These are phyloP conservation scores for Aphanoascus verrucosus DNA, from an alignment of 2,329 filamentous ascomycete genomes.

Conservation along the genomic window DNA sequence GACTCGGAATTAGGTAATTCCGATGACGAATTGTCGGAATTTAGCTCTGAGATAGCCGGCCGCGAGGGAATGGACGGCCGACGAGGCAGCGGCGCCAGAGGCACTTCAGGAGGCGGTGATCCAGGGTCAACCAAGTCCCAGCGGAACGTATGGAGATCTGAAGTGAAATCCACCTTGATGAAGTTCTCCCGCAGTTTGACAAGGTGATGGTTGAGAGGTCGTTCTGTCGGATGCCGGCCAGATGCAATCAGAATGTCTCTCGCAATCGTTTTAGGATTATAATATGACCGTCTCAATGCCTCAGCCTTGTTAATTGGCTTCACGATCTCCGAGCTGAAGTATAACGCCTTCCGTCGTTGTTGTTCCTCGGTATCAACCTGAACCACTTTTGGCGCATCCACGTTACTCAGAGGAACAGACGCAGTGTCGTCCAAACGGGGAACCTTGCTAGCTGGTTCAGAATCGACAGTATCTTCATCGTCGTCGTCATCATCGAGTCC, in stretches of 20 bases:
- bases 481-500: constrained; percentile 18
- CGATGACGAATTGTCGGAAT: not conserved
- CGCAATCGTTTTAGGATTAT: constrained; percentile 53
- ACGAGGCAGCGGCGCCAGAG: constrained; percentile 20
- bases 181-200: constrained; percentile 37
- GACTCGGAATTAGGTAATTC: constrained; percentile 8
- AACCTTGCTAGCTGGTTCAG: not conserved
- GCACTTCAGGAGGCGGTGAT: constrained; percentile 28
- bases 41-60: constrained; percentile 3
- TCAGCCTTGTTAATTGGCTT: constrained; percentile 34
- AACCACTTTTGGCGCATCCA: constrained; percentile 10
- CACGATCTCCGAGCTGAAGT: constrained; percentile 31
- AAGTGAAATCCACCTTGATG: constrained; percentile 32
- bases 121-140: constrained; percentile 54
- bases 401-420: not conserved
- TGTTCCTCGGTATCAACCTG: not conserved
- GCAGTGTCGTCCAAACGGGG: not conserved
- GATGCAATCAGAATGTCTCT: constrained; percentile 52
- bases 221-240: constrained; percentile 50
- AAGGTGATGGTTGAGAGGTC: constrained; percentile 50
- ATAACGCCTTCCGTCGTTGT: constrained; percentile 4
- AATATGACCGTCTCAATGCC: constrained; percentile 39
- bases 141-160: constrained; percentile 48
- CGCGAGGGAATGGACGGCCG: constrained; percentile 17
- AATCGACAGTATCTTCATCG: not conserved